phyloP scores from a whole-genome alignment of 768 basidiomycete genomes.

The Chlorophyllum brunneum region DNA sequence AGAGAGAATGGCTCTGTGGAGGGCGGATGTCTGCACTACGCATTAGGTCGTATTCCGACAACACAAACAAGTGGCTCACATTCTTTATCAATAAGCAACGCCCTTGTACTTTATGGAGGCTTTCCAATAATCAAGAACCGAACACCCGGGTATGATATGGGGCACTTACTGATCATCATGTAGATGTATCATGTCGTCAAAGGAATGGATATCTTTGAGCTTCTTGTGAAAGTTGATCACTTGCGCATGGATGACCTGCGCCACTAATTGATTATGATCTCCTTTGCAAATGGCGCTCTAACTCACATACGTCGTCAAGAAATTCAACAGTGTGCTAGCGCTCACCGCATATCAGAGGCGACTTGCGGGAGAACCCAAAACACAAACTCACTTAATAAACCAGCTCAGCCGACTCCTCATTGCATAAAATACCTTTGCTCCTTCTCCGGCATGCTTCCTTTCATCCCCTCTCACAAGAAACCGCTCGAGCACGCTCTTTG shows the following conservation, averaged over 20 bases:
- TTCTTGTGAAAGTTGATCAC: conserved; percentile 54
- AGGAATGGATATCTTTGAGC: conserved; percentile 50
- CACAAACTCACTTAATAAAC: conserved; percentile 75
- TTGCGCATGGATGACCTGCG: conserved; percentile 67
- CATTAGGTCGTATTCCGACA: not conserved
- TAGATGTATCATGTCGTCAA: conserved; percentile 72
- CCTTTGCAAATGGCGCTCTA: not conserved
- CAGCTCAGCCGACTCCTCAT: conserved; percentile 75
- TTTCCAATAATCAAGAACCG: conserved; percentile 20
- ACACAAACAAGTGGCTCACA: conserved; percentile 29
- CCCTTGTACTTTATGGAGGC: conserved; percentile 56
- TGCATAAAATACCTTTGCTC: conserved; percentile 70
- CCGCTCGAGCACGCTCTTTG: conserved; percentile 66
- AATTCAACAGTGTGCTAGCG: conserved; percentile 58
- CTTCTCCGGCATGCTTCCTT: conserved; percentile 30
- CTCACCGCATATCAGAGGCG: not conserved
- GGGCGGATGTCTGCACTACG: conserved; percentile 51
- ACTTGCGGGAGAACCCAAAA: not conserved
- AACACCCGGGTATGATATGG: not conserved
- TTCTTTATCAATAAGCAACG: conserved; percentile 63
- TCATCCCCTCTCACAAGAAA: conserved; percentile 59
- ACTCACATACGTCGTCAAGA: conserved; percentile 69
- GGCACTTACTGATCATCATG: conserved; percentile 61
- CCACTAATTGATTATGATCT: not conserved
- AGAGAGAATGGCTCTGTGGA: conserved; percentile 63